phyloP scores from a whole-genome alignment of 1,139 yeast species.

The Sugiyamaella xylanicola region DNA sequence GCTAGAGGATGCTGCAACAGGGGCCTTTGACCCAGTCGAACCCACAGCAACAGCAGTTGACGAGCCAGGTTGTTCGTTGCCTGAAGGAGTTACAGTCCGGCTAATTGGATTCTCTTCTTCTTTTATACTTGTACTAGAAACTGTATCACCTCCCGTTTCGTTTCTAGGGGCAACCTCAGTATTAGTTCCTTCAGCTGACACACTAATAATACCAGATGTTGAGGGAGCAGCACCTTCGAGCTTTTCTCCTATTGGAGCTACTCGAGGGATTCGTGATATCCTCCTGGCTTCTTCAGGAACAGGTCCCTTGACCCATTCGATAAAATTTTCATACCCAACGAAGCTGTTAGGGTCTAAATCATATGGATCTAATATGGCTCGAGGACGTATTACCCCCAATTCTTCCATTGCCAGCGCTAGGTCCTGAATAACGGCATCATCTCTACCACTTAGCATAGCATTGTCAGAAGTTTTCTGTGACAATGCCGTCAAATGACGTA shows the following conservation, averaged over 20 bases:
- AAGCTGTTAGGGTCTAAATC: slow-evolving; percentile 38
- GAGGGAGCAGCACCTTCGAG: slow-evolving; percentile 19
- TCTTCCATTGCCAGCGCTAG: slow-evolving; percentile 61
- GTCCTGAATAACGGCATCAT: slow-evolving; percentile 55
- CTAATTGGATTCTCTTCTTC: not conserved
- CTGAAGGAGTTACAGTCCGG: too few relatives aligned
- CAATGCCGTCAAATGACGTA: slow-evolving; percentile 56
- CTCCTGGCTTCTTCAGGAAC: slow-evolving; percentile 47
- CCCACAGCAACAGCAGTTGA: slow-evolving; percentile 7
- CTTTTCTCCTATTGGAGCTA: slow-evolving; percentile 28
- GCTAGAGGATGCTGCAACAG: slow-evolving; percentile 15
- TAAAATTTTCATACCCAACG: slow-evolving; percentile 49
- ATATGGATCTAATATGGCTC: slow-evolving; percentile 45
- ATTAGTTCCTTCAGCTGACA: slow-evolving; percentile 8
- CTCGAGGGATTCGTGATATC: slow-evolving; percentile 43
- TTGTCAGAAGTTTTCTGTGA: slow-evolving; percentile 47
- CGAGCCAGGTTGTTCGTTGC: too few relatives aligned
- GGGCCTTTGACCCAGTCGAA: not conserved
- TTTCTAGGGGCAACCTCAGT: too few relatives aligned
- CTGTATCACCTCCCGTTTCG: too few relatives aligned
- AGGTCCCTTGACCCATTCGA: slow-evolving; percentile 53
- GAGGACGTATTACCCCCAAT: slow-evolving; percentile 56
- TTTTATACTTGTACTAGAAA: not conserved
- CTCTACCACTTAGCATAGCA: slow-evolving; percentile 47
- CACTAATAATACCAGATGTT: slow-evolving; percentile 4